Base-by-base conservation (phyloP, 306 rosid species). In the Comarum palustre region DNA sequence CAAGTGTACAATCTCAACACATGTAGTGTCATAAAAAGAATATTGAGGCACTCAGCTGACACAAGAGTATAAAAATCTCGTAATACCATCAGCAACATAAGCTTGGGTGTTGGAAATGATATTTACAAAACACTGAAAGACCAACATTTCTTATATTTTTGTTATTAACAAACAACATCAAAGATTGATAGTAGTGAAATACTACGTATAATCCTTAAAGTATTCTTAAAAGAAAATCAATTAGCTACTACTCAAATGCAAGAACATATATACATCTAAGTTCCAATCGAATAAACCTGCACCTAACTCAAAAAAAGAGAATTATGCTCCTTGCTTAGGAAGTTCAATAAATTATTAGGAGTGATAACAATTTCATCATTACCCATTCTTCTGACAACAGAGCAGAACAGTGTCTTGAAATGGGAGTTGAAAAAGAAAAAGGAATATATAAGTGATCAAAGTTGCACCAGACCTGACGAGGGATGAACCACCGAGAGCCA, bases 401-500 rank as follows among this genome's bases (percentile, higher is more conserved):
- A 79, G 4, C 17, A 38, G 29, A 34, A 74, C 31, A 54, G 41
- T 11, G 20, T 14, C 25, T 45, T 58, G 15, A 78, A 19, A 38
- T 43, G 43, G 29, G 20, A 31, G 9, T 0, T 2, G 36, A 68
- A 48, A 9, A 57, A n/a, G 36, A 32, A 19, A 8, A 3, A 51
- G 66, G 16, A 63, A 41, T 43, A 38, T 51, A 51, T 54, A 71
- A 22, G 61, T 17, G 24, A 69, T 22, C 29, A 58, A 64, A 72
- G 67, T 75, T 73, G 51, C 75, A 57, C 38, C 79, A 36, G 71
- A 94, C 98, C 96, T 94, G 99, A 75, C 83, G 97, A 79, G 99
- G 99, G 81, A 94, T 91, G 92, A 94, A 94, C 90, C 99, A 94
- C 24, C 97, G 89, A 36, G 99, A 91, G 58, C 99, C 99, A 20